Percentiles rank a stretch among this genome's conserved stretches.
These are phyloP conservation scores for Entonaema liquescens DNA, from an alignment of 495 filamentous ascomycete genomes.

Conservation along the genomic window DNA sequence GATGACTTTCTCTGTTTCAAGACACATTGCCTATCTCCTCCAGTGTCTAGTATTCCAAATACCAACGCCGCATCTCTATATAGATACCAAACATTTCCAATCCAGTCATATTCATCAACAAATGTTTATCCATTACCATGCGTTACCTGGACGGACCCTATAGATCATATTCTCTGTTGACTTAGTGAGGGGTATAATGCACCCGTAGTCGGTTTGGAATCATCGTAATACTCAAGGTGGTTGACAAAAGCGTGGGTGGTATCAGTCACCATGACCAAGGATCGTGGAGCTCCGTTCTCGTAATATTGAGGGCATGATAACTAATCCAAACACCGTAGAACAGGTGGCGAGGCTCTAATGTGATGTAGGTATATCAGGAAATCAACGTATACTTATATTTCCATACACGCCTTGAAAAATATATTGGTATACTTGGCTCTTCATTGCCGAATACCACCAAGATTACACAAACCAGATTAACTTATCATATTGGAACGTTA, in stretches of 20 bases:
- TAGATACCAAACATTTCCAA: neutral
- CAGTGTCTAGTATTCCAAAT: neutral
- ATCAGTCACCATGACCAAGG: neutral
- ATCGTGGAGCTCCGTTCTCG: slow-evolving; percentile 1
- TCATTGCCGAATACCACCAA: neutral
- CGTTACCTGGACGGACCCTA: neutral
- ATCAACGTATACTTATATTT: slow-evolving; percentile 23
- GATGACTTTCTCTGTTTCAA: neutral
- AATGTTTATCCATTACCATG: neutral
- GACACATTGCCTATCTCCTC: neutral
- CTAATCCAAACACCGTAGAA: neutral
- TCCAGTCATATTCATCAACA: neutral
- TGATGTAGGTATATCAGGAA: neutral
- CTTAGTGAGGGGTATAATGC: neutral
- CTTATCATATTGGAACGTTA: slow-evolving; percentile 7
- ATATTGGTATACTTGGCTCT: neutral
- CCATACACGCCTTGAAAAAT: neutral
- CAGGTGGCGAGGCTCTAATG: neutral
- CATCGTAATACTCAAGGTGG: neutral
- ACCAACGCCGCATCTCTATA: neutral
- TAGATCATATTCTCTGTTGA: neutral
- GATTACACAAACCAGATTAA: neutral
- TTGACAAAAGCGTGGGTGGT: slow-evolving; percentile 1
- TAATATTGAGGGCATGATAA: neutral
- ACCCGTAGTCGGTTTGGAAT: neutral